A percentile compares a stretch with the other conserved stretches of the same genome.
Conservation (phyloP, 306 rosid species). For the Ochetophila trinervis region DNA sequence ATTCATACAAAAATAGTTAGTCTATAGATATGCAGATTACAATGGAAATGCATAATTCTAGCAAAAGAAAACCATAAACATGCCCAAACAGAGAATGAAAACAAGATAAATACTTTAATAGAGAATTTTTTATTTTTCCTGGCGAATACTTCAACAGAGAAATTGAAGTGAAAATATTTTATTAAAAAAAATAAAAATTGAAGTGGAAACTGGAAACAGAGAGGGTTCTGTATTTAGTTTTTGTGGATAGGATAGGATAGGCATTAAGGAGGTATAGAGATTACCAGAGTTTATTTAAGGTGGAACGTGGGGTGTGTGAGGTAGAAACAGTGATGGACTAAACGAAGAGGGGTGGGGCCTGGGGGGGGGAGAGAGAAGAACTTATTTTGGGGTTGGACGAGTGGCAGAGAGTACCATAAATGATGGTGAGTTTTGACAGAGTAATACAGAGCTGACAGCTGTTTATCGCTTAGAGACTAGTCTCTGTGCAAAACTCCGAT, state of each 20-base stretch:
- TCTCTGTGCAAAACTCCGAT: constrained; percentile 8
- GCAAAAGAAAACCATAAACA: neutral
- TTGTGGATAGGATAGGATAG: neutral
- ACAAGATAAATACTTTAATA: too few species aligned
- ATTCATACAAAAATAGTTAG: constrained; percentile 25
- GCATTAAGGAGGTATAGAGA: too few species aligned
- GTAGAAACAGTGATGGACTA: constrained; percentile 17
- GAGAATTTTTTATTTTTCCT: too few species aligned
- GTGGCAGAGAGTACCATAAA: neutral
- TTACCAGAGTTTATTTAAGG: neutral
- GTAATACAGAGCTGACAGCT: constrained; percentile 38
- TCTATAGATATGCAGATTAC: neutral
- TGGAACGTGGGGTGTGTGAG: neutral
- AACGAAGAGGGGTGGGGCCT: constrained; percentile 11
- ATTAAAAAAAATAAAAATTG: neutral
- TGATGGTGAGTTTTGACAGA: constrained; percentile 34
- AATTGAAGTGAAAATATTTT: too few species aligned
- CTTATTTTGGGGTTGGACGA: too few species aligned
- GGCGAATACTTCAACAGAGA: too few species aligned
- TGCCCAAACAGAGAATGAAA: neutral
- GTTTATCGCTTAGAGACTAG: constrained; percentile 23
- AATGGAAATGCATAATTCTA: neutral
- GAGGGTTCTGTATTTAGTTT: neutral
- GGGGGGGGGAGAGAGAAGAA: neutral
- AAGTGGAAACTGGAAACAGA: too few species aligned